Evolutionary conservation across 495 filamentous ascomycete species (phyloP).

Genomic region (Clohesyomyces aquaticus): DNA sequence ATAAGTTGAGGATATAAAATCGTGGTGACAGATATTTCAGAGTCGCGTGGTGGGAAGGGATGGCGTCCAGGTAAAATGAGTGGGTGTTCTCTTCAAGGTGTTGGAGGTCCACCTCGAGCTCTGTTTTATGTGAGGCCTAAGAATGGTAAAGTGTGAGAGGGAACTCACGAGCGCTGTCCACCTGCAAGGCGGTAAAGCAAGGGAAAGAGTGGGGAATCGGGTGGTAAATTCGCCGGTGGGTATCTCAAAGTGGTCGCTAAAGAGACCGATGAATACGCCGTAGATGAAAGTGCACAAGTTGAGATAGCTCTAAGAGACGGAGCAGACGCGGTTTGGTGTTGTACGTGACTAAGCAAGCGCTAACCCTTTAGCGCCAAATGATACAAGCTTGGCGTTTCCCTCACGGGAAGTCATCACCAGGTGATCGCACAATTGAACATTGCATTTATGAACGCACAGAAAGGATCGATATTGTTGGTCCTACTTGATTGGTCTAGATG

Average conservation of each 20-base stretch:
- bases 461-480: no score
- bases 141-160: not conserved
- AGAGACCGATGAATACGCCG: not conserved
- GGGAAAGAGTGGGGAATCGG: not conserved
- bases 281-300: not conserved
- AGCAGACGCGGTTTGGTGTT: not conserved
- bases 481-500: no score
- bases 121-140: not conserved
- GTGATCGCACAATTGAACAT: no score
- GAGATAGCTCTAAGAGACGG: not conserved
- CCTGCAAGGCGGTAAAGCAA: not conserved
- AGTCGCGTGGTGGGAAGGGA: no score
- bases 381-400: not conserved
- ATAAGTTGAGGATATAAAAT: no score
- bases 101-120: not conserved
- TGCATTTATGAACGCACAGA: no score
- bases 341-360: not conserved
- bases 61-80: not conserved
- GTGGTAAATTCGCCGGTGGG: not conserved
- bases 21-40: no score
- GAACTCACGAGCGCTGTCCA: not conserved
- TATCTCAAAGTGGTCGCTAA: not conserved
- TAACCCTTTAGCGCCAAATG: not conserved
- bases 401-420: no score
- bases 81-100: not conserved